Evolutionary conservation across 495 filamentous ascomycete genomes (phyloP), one percentile per base, ranked within the genome.

Genomic region (Xylaria scruposa): DNA sequence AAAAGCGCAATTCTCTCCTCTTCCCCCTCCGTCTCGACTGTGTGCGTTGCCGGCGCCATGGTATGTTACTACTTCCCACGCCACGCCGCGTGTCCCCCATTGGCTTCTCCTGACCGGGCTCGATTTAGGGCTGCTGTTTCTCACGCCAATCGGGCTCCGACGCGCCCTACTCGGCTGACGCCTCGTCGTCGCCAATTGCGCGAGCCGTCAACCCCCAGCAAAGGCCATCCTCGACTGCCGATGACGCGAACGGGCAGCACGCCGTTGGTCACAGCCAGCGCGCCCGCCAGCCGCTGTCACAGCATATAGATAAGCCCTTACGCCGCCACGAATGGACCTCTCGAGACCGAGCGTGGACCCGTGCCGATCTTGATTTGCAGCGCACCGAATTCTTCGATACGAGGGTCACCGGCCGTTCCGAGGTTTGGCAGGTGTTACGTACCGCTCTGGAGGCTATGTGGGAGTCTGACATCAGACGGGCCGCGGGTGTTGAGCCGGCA

Each of bases 351-450:
- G 62, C 70, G 0, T 89, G 86, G 86, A 86, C 86, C 0, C 81
- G 80, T 0, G 60, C 75, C 17, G 74, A 83, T 6, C 62, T 89
- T 15, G 79, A 83, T 31, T 79, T 79, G 26, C 85, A 89, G 72
- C 80, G 87, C 46, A 78, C 80, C 31, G 93, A 93, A 70, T 96
- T 94, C 82, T 96, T 93, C 73, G 92, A 94, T 67, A 98, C 95
- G 3, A 83, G 93, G 42, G 92, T 96, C 4, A 91, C 91, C 6
- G 94, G 94, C 12, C 86, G 88, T 7, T 72, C 85, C 17, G 93
- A 97, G 75, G 84, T 95, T 51, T 98, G 95, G 95, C 87, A 86
- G 49, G 91, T 93, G 1, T 72, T 97, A 13, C 86, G 86, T 36
- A 81, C 88, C 0, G 92, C 90, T 0, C 82, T 92, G 17, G 88